Percentiles rank a stretch among this genome's conserved stretches.
phyloP scores from a whole-genome alignment of 805 yeast genomes.

The Saturnispora dispora region DNA sequence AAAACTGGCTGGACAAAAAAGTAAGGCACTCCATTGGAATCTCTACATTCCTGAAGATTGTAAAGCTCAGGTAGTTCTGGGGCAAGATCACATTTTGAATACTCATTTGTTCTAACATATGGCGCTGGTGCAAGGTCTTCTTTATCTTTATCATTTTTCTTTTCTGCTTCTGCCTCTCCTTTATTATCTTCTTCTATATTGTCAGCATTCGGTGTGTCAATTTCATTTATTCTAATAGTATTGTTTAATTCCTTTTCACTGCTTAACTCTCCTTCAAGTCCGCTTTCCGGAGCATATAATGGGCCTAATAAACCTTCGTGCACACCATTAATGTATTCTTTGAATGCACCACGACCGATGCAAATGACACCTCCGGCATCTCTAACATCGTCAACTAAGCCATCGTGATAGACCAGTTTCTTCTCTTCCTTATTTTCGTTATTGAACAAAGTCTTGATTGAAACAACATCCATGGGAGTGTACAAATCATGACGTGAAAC shows the following conservation, averaged over 20 bases:
- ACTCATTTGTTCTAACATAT: constrained; percentile 52
- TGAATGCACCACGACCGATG: constrained; percentile 91
- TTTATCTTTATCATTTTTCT: constrained; percentile 14
- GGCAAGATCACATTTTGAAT: constrained; percentile 45
- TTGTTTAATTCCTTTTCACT: constrained; percentile 31
- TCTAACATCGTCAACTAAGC: constrained; percentile 33
- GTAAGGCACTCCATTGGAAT: constrained; percentile 39
- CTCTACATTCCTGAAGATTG: constrained; percentile 24
- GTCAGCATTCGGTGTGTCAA: constrained; percentile 27
- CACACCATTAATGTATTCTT: constrained; percentile 82
- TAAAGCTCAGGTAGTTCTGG: constrained; percentile 36
- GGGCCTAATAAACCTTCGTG: constrained; percentile 97
- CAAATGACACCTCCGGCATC: constrained; percentile 81
- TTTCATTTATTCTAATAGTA: constrained; percentile 9
- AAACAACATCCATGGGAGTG: constrained; percentile 41
- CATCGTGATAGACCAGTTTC: constrained; percentile 33
- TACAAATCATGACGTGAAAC: constrained; percentile 31
- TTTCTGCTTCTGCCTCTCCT: constrained; percentile 22
- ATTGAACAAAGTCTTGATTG: constrained; percentile 34
- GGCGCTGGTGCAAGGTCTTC: constrained; percentile 36
- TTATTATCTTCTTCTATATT: constrained; percentile 16
- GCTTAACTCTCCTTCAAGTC: constrained; percentile 5
- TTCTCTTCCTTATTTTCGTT: constrained; percentile 7
- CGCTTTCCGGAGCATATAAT: constrained; percentile 35
- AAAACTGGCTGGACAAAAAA: constrained; percentile 70